Evolutionary conservation across 352 stramenopile species (phyloP), one percentile per base, ranked within the genome.

Genomic region (Globisporangium canariense): DNA sequence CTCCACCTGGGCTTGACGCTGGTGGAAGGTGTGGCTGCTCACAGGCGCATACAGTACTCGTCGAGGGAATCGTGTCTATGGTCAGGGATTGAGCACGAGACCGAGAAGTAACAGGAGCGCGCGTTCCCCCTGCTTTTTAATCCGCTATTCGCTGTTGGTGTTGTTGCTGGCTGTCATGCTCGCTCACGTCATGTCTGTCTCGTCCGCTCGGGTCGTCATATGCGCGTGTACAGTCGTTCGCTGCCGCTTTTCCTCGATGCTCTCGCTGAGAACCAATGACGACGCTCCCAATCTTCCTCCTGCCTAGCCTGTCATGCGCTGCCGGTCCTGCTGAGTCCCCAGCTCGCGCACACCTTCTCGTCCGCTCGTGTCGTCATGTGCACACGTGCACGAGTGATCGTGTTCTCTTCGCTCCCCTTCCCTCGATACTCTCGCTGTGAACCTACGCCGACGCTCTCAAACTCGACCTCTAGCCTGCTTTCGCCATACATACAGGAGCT

Each of bases 1-100:
- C 75, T 72, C 65, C 49, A 81, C 36, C 43, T 79, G 30, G 11
- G 59, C 16, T 40, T 1, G 34, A 60, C 65, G 32, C 52, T 77
- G 16, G 60, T 68, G 4, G 71, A 66, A 1, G 77, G 74, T 30
- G 70, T 69, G 32, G 53, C 64, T 2, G 68, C 36, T 4, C 36
- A 41, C 36, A 55, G 75, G 3, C 65, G 70, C 9, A 36, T 36
- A 36, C 32, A 71, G 65, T 28, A 51, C 47, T 78, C 8, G 46
- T 75, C 36, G 10, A 41, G 36, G 36, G 36, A 41, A 16, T 10
- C 28, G 46, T 59, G 3, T 11, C 62, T 28, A 28, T 45, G 9
- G 46, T 20, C 40, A 47, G 18, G 34, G 22, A 40, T n/a, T n/a
- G 32, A 56, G 14, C 25, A 62, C 53, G 30, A 40, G 1, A 46